Conservation (phyloP, 2,329 filamentous ascomycete genomes). For the Diaporthe citrichinensis region DNA sequence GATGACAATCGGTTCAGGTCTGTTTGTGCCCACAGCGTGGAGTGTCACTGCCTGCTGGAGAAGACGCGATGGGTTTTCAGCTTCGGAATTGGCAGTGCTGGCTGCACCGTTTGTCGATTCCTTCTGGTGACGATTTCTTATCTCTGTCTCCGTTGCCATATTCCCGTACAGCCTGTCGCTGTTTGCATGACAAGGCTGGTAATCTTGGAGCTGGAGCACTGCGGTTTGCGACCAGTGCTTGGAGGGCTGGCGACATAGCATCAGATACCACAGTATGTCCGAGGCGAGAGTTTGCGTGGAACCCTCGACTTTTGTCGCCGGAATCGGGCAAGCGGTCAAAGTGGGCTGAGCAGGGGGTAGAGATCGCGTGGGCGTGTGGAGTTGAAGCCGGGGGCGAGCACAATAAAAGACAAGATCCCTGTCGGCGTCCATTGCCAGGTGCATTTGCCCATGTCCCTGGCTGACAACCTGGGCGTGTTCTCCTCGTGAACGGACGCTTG, state of each 20-base stretch:
- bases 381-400: constrained; percentile 16
- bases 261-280: constrained; percentile 10
- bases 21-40: background rate
- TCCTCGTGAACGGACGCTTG: constrained; percentile 23
- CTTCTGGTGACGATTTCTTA: background rate
- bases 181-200: background rate
- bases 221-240: background rate
- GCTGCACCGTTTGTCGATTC: background rate
- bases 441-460: constrained; percentile 22
- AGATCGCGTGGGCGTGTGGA: constrained; percentile 41
- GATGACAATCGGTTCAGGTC: constrained; percentile 1
- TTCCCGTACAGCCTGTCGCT: background rate
- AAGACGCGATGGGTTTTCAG: background rate
- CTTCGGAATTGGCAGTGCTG: background rate
- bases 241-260: background rate
- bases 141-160: background rate
- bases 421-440: constrained; percentile 9
- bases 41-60: background rate
- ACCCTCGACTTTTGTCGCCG: constrained; percentile 30
- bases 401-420: constrained; percentile 19
- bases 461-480: constrained; percentile 14
- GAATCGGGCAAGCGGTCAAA: constrained; percentile 34
- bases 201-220: background rate
- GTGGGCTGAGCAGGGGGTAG: constrained; percentile 39
- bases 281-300: background rate